Evolutionary conservation across 73 alveolate species (phyloP), one percentile per base, ranked within the genome.

Genomic region (Stentor roeselii): DNA sequence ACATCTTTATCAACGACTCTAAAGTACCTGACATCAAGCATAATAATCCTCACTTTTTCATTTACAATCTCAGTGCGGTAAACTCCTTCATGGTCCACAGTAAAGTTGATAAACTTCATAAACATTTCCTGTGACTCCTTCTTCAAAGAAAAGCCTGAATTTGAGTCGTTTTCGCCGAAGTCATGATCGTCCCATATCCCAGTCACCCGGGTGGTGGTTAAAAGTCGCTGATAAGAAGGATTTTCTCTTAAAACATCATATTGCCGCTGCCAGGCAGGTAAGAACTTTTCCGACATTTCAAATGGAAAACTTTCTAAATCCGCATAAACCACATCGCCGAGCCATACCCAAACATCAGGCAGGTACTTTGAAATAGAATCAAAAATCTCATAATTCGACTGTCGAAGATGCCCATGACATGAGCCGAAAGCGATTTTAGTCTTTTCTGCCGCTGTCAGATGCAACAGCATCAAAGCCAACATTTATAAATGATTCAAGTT

Each of bases 111-210:
- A 82, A 93, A 93, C 36, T 93, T 94, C 4, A 93, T 75, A 75
- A 77, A 93, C 3, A 89, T 27, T 80, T 93, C 36, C 76, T 91
- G 85, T 3, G 78, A 59, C 3, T 78, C 34, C 39, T 89, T 59
- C 60, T 93, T 93, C n/a, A 61, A 38, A 27, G 80, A 85, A 86
- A 85, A 83, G 27, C 85, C 59, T 36, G 35, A 75, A 38, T 93
- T 95, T 76, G 92, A 91, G 60, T 92, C 87, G 61, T 93, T 93
- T 41, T 59, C 74, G 39, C 94, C 94, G 67, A 76, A 89, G 60
- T 92, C 97, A 83, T 92, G 97, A 74, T 92, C 97, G 84, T 92
- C 97, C 93, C 95, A 92, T 21, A 92, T 90, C 58, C 97, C 97
- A 36, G 89, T 87, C 2, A 90, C 78, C 32, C 60, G 74, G 35